phyloP scores from a whole-genome alignment of 2,329 filamentous ascomycete species.

The Tolypocladium cylindrosporum region DNA sequence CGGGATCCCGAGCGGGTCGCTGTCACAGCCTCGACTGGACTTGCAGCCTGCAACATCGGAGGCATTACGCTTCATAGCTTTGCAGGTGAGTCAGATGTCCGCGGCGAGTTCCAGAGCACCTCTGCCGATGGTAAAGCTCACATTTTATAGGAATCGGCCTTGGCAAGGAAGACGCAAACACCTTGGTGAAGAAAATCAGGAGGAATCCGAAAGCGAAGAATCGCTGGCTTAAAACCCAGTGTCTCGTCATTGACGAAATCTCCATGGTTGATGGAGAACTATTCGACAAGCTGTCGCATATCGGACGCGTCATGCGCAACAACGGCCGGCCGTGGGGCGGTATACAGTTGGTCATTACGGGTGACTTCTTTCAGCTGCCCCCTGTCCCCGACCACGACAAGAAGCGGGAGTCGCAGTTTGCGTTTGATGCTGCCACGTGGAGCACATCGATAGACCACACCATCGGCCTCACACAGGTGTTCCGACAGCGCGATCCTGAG shows the following conservation, averaged over 20 bases:
- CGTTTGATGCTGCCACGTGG: slow-evolving; percentile 90
- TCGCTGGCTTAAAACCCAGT: slow-evolving; percentile 80
- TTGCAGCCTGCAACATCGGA: slow-evolving; percentile 94
- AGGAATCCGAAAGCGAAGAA: slow-evolving; percentile 79
- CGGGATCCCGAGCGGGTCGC: slow-evolving; percentile 77
- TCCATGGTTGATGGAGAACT: slow-evolving; percentile 98
- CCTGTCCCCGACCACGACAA: slow-evolving; percentile 75
- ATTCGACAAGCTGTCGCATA: slow-evolving; percentile 89
- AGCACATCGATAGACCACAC: slow-evolving; percentile 88
- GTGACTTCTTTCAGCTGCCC: slow-evolving; percentile 95
- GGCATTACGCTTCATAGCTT: slow-evolving; percentile 96
- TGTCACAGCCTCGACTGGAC: slow-evolving; percentile 88
- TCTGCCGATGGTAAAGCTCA: slow-evolving; percentile 1
- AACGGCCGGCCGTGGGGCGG: slow-evolving; percentile 91
- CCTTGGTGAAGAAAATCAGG: slow-evolving; percentile 83
- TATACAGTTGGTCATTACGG: slow-evolving; percentile 90
- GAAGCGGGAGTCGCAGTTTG: slow-evolving; percentile 64
- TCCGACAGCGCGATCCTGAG: slow-evolving; percentile 81
- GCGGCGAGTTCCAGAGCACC: not conserved
- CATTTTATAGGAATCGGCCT: slow-evolving; percentile 56
- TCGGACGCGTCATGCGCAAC: slow-evolving; percentile 77
- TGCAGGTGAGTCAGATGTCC: slow-evolving; percentile 42
- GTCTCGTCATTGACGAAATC: slow-evolving; percentile 86
- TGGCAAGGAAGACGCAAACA: slow-evolving; percentile 75
- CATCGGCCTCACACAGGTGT: slow-evolving; percentile 89